Evolutionary conservation across 164 flowering plant species (phyloP), one percentile per base, ranked within the genome.

Genomic region (Vitis cinerea): DNA sequence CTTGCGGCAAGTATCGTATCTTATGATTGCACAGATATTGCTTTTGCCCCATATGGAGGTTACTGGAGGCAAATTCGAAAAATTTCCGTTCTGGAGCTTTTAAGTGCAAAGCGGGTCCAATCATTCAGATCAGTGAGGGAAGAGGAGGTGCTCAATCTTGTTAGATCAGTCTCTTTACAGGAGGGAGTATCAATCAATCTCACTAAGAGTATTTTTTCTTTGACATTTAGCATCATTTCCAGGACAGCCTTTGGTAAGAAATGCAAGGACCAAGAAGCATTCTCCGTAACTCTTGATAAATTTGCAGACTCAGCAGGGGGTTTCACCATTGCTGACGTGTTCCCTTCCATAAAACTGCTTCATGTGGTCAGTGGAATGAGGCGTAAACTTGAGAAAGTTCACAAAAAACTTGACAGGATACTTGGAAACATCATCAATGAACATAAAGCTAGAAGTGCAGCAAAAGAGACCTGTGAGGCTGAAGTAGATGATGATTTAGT

Each of bases 31-130:
- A 23, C 64, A n/a, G 44, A 57, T 10, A 10, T 68, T 14, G 37
- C 31, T 15, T 69, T 69, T 49, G 19, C 86, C 12, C 84, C 84
- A 3, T 83, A 71, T 53, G 81, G 83, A 8, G 69, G 61, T 23
- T 79, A 74, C 59, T 83, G 86, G 86, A 67, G 81, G 37, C 79
- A 81, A 15, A 27, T 83, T 31, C 57, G 79, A 3, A 83, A 75
- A 63, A 72, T 83, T 66, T 78, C 79, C 68, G 53, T 59, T 1
- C 3, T 68, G 49, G 82, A 81, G 62, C 79, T 83, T 48, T 44
- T 83, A 9, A 79, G 71, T 54, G 16, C 74, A 1, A 72, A 59
- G 66, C 61, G 82, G 0, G 82, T 83, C 1, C 78, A 71, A 30
- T 67, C 78, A 0, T 74, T 77, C 14, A 47, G 65, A n/a, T 56